Conservation (phyloP, 805 yeast genomes). For the Tetrapisispora nanseiensis region DNA sequence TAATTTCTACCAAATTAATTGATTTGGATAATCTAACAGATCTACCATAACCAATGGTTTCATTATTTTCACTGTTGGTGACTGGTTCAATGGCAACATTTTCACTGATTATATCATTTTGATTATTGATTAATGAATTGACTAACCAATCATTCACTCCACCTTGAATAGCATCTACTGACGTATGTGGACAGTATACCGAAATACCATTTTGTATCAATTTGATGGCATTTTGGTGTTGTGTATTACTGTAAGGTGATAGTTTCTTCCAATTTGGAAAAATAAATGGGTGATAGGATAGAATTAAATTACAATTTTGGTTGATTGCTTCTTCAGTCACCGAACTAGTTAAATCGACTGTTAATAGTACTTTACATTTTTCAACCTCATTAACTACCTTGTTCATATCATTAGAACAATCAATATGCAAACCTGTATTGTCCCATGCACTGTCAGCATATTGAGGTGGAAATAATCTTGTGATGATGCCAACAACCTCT, state of each 20-base stretch:
- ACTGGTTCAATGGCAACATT: conserved; percentile 20
- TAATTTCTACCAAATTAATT: conserved; percentile 35
- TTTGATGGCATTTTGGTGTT: conserved; percentile 65
- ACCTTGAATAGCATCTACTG: conserved; percentile 83
- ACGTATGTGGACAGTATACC: conserved; percentile 93
- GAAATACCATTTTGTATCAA: conserved; percentile 70
- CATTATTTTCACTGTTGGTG: conserved; percentile 8
- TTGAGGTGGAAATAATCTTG: conserved; percentile 67
- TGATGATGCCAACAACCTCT: conserved; percentile 43
- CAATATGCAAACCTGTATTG: conserved; percentile 85
- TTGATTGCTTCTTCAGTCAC: conserved; percentile 82
- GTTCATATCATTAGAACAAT: conserved; percentile 36
- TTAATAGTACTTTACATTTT: conserved; percentile 40
- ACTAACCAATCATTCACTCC: conserved; percentile 94
- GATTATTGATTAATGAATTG: conserved; percentile 40
- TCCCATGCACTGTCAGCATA: conserved; percentile 91
- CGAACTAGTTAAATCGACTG: conserved; percentile 74
- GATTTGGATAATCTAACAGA: conserved; percentile 41
- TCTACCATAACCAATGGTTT: conserved; percentile 72
- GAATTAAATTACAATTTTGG: conserved; percentile 42
- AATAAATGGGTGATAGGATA: conserved; percentile 93
- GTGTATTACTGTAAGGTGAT: conserved; percentile 53
- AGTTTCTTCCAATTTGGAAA: conserved; percentile 79
- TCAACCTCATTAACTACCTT: conserved; percentile 9
- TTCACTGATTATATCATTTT: conserved; percentile 7